Base-by-base conservation (phyloP, 345 rosid species). In the Eucalyptus cloeziana region DNA sequence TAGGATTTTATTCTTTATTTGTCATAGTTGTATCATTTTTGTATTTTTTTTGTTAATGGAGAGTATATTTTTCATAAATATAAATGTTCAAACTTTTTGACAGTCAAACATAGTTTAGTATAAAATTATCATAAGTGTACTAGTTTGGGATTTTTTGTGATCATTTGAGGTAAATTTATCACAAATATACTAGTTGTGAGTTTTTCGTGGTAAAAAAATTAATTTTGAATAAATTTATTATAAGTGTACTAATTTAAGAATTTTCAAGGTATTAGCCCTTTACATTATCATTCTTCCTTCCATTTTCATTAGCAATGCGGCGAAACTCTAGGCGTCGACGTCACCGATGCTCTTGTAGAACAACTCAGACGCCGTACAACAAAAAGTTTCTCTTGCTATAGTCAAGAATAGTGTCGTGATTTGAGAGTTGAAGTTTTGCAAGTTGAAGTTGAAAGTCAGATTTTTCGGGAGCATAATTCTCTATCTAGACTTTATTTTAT, bases 311-410 rank as follows among this genome's bases (percentile, higher is more conserved):
- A 67, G 40, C 11, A 67, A 67, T 3, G 76, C 2, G 1, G 3
- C 76, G 31, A 67, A 67, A 67, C 79, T 8, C 11, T 67, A 8
- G 43, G 17, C 3, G 11, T n/a, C 21, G 1, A 67, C 3, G 2
- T 3, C 76, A 15, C 40, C 40, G 31, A 31, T 0, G 76, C 76
- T 67, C 21, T 15, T 67, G 76, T 4, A 67, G 21, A 15, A 13
- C 40, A 67, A 67, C 40, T 67, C 22, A n/a, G 0, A 8, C 1
- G 0, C 1, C 0, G 2, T 7, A 8, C 21, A 15, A 7, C 40
- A 3, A 67, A 67, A 31, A 67, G 79, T 67, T 15, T 15, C 79
- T 31, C 79, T 15, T 13, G 21, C 21, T 67, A 31, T 8, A 4
- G 71, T n/a, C 71, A 64, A 64, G 79, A 17, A 67, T 2, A 15